Conservation (phyloP, 163 green algal genomes). For the Smithsoniella earleae region DNA sequence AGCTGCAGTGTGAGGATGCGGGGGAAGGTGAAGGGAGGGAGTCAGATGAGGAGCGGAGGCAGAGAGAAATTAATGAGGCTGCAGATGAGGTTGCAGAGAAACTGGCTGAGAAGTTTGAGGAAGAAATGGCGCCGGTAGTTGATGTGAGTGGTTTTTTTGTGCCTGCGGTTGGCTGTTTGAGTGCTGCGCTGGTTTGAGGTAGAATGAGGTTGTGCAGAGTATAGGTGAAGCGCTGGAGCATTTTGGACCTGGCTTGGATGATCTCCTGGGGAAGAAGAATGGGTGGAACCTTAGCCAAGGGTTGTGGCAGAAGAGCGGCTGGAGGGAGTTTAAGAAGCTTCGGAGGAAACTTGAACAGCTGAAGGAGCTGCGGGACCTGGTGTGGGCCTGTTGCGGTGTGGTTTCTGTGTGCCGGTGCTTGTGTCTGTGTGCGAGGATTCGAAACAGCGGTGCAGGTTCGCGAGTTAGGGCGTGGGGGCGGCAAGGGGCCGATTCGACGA, state of each 20-base stretch:
- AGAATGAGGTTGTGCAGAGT: too few relatives aligned
- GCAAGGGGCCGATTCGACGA: constrained; percentile 62
- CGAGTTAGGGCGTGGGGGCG: constrained; percentile 60
- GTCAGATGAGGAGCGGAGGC: constrained; percentile 32
- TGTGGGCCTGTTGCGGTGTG: constrained; percentile 38
- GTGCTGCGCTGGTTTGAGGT: too few relatives aligned
- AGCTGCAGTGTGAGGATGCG: constrained; percentile 31
- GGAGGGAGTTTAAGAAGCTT: constrained; percentile 69
- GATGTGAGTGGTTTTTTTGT: too few relatives aligned
- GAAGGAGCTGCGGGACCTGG: constrained; percentile 66
- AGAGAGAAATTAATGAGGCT: constrained; percentile 32
- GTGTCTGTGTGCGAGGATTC: constrained; percentile 25
- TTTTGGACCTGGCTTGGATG: constrained; percentile 37
- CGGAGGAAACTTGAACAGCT: constrained; percentile 71
- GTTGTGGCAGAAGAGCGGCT: constrained; percentile 70
- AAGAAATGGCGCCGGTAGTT: constrained; percentile 66
- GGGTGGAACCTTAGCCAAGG: constrained; percentile 61
- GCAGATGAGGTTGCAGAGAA: constrained; percentile 42
- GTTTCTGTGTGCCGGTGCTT: background rate
- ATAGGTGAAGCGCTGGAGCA: constrained; percentile 28
- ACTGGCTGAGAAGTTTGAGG: constrained; percentile 55
- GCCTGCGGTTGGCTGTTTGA: too few relatives aligned
- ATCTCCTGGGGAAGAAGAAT: constrained; percentile 58
- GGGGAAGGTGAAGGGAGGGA: constrained; percentile 34
- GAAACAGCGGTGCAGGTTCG: constrained; percentile 52